A percentile compares a stretch with the other conserved stretches of the same genome.
phyloP scores from a whole-genome alignment of 768 basidiomycete species.

The Lactifluus rugatus region DNA sequence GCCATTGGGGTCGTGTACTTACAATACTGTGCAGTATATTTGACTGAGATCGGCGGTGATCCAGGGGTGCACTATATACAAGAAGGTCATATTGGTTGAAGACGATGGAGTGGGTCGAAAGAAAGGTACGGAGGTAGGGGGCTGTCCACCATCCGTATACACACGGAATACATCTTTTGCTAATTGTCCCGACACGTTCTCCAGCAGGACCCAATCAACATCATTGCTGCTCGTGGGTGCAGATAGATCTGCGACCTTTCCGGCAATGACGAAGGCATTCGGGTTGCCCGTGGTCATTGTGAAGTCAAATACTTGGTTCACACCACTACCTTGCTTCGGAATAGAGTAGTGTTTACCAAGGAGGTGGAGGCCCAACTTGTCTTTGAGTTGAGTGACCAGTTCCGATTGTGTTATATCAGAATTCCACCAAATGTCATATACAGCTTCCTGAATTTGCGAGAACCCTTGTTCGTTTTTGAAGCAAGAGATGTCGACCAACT shows the following conservation, averaged over 20 bases:
- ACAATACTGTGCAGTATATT: slow-evolving; percentile 17
- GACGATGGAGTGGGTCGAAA: background rate
- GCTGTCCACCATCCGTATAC: slow-evolving; percentile 7
- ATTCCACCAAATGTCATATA: background rate
- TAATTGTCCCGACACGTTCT: background rate
- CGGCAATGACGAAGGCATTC: slow-evolving; percentile 5
- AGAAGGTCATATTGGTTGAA: background rate
- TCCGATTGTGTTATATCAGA: background rate
- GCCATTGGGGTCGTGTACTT: background rate
- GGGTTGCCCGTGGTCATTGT: background rate
- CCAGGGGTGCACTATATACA: slow-evolving; percentile 8
- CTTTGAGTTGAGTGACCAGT: background rate
- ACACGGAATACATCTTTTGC: slow-evolving; percentile 11
- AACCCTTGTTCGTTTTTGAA: background rate
- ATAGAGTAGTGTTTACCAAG: slow-evolving; percentile 15
- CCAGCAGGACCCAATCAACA: slow-evolving; percentile 13
- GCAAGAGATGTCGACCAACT: slow-evolving; percentile 12
- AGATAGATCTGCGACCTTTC: background rate
- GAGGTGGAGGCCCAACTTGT: background rate
- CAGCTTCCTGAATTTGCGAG: background rate
- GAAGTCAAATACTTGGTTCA: slow-evolving; percentile 10
- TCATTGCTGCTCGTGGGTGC: background rate
- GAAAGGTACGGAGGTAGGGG: slow-evolving; percentile 1
- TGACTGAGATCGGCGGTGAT: background rate
- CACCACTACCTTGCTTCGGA: background rate